Evolutionary conservation across 2,329 filamentous ascomycete species (phyloP), one percentile per base, ranked within the genome.

Genomic region (Colletotrichum lupini): DNA sequence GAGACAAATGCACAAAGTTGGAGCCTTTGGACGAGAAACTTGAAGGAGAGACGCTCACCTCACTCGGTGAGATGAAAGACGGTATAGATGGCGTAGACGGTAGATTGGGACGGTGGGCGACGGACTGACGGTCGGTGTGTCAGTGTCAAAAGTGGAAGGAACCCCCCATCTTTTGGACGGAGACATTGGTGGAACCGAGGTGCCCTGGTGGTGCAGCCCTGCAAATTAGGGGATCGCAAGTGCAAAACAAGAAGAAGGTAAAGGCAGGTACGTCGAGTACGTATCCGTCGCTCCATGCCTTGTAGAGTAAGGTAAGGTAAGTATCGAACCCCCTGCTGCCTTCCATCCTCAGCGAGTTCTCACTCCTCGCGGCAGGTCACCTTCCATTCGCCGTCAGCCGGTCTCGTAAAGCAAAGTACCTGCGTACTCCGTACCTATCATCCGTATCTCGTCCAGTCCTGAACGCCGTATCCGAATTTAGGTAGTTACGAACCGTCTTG

Each of bases 181-280:
- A 66, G 68, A 55, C 55, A 32, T n/a, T 63, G 65, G 65, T 67
- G 65, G 65, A 30, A 66, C 62, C 26, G 49, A 42, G 19, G 56
- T 52, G 61, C 9, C 7, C 12, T 26, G 24, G 52, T 26, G 52
- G 67, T 68, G 59, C 61, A 70, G 68, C 68, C 68, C 42, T 70
- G 68, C 61, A 56, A 59, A 57, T 61, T 19, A 67, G 62, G 62
- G 62, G 68, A 67, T 57, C 55, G 55, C 42, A 42, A 61, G 64
- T 7, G 11, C 32, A 35, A 35, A 35, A 35, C 32, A 12, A 12
- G 11, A 35, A 35, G 32, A 35, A 35, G 32, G 11, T 35, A 12
- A 12, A 11, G 12, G 16, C 55, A 59, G 64, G 55, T 30, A 2
- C 65, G n/a, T 4, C 22, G 11, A 26, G 57, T 26, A 56, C 49